Conservation (phyloP, 352 stramenopile species). For the Pythium monospermum region DNA sequence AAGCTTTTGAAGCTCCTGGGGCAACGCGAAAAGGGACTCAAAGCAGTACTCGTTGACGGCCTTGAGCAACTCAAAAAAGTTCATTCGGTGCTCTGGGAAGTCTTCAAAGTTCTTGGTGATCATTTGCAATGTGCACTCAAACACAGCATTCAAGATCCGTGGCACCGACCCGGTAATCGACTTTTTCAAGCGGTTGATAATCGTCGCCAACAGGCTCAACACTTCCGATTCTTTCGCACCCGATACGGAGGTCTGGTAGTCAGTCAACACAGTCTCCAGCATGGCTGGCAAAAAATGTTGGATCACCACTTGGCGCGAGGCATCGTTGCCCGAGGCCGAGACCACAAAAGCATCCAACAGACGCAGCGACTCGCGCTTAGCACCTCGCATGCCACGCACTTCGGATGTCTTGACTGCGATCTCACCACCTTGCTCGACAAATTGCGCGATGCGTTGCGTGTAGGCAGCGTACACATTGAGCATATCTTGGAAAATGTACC, state of each 20-base stretch:
- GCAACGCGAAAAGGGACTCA: constrained; percentile 95
- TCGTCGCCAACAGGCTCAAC: constrained; percentile 93
- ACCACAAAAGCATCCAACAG: constrained; percentile 97
- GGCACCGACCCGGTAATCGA: constrained; percentile 84
- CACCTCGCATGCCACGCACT: constrained; percentile 91
- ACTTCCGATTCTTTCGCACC: constrained; percentile 89
- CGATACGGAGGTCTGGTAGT: constrained; percentile 90
- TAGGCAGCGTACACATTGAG: constrained; percentile 99
- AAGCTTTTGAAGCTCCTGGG: constrained; percentile 97
- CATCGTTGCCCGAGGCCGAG: constrained; percentile 61
- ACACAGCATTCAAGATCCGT: constrained; percentile 96
- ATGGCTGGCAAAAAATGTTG: constrained; percentile 95
- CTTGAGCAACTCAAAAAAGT: constrained; percentile 98
- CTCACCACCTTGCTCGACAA: constrained; percentile 87
- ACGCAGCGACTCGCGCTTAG: constrained; percentile 96
- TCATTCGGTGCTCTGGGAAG: constrained; percentile 97
- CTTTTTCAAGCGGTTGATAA: constrained; percentile 96
- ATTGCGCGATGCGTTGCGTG: constrained; percentile 93
- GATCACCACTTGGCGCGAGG: constrained; percentile 78
- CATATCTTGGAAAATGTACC: constrained; percentile 98
- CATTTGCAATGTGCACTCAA: constrained; percentile 99
- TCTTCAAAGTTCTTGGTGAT: constrained; percentile 99
- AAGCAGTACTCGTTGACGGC: constrained; percentile 96
- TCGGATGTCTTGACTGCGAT: constrained; percentile 93
- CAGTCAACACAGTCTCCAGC: constrained; percentile 94